Evolutionary conservation across 768 basidiomycete species (phyloP).

Genomic region (Rhizopogon rudus): DNA sequence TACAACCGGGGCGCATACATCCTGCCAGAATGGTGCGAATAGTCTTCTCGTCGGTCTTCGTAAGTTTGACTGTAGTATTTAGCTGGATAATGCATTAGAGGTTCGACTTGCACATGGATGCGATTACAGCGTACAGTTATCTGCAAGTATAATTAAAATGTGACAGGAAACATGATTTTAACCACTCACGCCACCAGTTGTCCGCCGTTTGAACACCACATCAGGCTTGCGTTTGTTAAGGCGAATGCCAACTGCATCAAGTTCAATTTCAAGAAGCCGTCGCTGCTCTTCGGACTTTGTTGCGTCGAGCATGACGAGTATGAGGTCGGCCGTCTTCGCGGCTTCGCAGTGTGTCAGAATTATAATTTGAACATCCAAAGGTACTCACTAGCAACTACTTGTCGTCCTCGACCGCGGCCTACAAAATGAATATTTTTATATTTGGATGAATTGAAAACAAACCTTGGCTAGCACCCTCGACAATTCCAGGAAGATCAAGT

Average conservation of each 20-base stretch:
- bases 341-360: constrained; percentile 32
- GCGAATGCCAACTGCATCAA: constrained; percentile 95
- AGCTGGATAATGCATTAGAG: constrained; percentile 36
- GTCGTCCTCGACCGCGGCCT: constrained; percentile 84
- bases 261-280: constrained; percentile 80
- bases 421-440: neutral
- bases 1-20: constrained; percentile 42
- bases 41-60: constrained; percentile 92
- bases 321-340: constrained; percentile 90
- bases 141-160: constrained; percentile 30
- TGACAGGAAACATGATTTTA: neutral
- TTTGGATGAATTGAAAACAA: neutral
- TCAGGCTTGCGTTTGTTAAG: constrained; percentile 90
- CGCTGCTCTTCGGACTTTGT: constrained; percentile 93
- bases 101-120: neutral
- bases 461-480: constrained; percentile 87
- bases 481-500: constrained; percentile 93
- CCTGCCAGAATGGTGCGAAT: constrained; percentile 89
- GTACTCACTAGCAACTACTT: constrained; percentile 82
- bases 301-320: constrained; percentile 89
- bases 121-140: constrained; percentile 54
- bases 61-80: constrained; percentile 90
- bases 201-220: constrained; percentile 90
- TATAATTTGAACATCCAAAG: neutral
- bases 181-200: constrained; percentile 79